Evolutionary conservation across 345 rosid species (phyloP), one percentile per base, ranked within the genome.

Genomic region (Anastatica hierochuntica): DNA sequence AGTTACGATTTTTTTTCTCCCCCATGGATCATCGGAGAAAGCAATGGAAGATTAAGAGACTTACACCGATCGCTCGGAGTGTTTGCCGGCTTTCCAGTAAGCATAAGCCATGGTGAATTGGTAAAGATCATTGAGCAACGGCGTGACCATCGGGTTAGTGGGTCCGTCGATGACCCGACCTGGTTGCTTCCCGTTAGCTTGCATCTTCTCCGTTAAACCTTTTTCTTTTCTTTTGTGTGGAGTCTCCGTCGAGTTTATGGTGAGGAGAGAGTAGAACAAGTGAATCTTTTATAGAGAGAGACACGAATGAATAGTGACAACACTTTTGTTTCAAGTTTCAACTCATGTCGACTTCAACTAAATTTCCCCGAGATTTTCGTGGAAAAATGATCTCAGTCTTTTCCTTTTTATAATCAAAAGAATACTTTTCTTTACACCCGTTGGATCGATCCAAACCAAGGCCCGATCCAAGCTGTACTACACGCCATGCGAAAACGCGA

Each of bases 61-160:
- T 56, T n/a, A 56, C 98, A 88, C 97, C 29, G 97, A 77, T 42
- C 80, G 77, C 5, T 90, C 95, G 33, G 66, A 40, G 49, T 85
- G 83, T 67, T 90, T 90, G 49, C 81, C 78, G 40, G 90, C 97
- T 71, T 83, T 90, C 97, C 97, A 85, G 41, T 83, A 86, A 68
- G 97, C 94, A 48, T 83, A 90, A 18, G 95, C 84, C 95, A 90
- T 86, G 48, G 95, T 79, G 73, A 85, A 90, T 84, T 92, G 97
- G 65, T 88, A 92, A 39, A 82, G 96, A 80, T 92, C 98, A 40
- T 88, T 92, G 48, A 88, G 70, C 7, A 92, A 80, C n/a, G 98
- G 97, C 6, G 98, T 88, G 0, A 81, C 95, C 88, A 92, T 88
- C 13, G 96, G 94, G 68, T 92, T 92, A 4, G 97, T 83, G 24